Evolutionary conservation across 257 asterid species (phyloP).

Genomic region (Solanum sejunctum): DNA sequence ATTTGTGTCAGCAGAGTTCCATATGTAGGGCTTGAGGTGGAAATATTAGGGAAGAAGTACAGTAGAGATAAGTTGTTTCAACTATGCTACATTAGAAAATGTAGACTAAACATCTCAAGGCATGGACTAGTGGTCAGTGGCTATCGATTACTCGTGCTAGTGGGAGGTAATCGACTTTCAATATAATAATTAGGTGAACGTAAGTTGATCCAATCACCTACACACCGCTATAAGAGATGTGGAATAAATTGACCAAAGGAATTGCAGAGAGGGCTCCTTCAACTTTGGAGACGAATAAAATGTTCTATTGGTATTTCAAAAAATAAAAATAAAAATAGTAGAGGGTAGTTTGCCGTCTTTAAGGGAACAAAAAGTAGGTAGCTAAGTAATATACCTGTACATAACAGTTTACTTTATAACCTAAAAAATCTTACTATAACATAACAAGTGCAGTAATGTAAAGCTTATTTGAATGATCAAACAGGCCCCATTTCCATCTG

Average conservation of each 20-base stretch:
- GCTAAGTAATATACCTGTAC: background rate
- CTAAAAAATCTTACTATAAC: background rate
- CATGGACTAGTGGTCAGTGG: background rate
- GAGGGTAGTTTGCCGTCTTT: background rate
- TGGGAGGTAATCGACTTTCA: background rate
- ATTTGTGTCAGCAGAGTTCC: background rate
- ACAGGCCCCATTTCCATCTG: background rate
- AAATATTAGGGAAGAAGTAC: no score
- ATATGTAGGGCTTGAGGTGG: background rate
- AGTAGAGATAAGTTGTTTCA: no score
- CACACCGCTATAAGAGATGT: background rate
- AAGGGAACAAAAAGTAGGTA: background rate
- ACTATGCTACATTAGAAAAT: no score
- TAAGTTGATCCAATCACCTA: background rate
- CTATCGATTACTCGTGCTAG: background rate
- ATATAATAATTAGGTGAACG: background rate
- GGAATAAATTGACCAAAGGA: background rate
- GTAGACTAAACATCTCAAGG: background rate
- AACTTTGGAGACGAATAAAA: background rate
- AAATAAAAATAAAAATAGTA: background rate
- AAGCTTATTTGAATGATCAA: background rate
- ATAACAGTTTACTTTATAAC: background rate
- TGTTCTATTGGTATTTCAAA: background rate
- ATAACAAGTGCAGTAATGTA: background rate
- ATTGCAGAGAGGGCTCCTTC: background rate